Evolutionary conservation across 2,329 filamentous ascomycete species (phyloP), one percentile per base, ranked within the genome.

Genomic region (Cytospora schulzeri): DNA sequence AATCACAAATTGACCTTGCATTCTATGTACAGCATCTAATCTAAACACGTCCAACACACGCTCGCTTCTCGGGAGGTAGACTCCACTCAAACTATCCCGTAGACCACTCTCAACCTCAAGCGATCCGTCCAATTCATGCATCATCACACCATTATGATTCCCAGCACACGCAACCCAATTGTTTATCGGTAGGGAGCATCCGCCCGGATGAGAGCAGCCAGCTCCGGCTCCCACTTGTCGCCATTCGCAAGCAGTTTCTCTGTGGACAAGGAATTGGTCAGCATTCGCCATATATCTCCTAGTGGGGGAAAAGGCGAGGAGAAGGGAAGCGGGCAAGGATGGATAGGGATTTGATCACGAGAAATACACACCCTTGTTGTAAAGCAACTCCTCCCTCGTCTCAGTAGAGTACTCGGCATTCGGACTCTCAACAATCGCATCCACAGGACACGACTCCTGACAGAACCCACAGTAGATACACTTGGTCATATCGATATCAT

Each of bases 401-500:
- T 87, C 85, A 48, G 85, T 87, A 51, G 84, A 81, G 71, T 88
- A 87, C 75, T 88, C 85, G 71, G 85, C 84, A 71, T 87, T 87
- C 70, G 85, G 85, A 57, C 81, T 85, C 77, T 87, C 85, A 63
- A 88, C 85, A 70, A 86, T 99, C 66, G 95, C 95, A 80, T 99
- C 95, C 62, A 99, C 95, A 53, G 95, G 95, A 82, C 95, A 99
- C 70, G 92, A 96, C 84, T 99, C 95, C 83, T 97, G 94, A 87
- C 95, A 98, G 83, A 96, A 96, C 59, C 95, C 95, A 78, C 95
- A 98, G 88, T 98, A 99, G 80, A 99, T 99, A 83, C 95, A 99
- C 86, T 99, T 99, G 75, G 95, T 98, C 95, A 99, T 99, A 81
- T 99, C 95, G 76, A 99, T 97, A 78, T 99, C 95, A 81, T 99